phyloP scores from a whole-genome alignment of 2,329 filamentous ascomycete genomes.

The Beauveria varroae region DNA sequence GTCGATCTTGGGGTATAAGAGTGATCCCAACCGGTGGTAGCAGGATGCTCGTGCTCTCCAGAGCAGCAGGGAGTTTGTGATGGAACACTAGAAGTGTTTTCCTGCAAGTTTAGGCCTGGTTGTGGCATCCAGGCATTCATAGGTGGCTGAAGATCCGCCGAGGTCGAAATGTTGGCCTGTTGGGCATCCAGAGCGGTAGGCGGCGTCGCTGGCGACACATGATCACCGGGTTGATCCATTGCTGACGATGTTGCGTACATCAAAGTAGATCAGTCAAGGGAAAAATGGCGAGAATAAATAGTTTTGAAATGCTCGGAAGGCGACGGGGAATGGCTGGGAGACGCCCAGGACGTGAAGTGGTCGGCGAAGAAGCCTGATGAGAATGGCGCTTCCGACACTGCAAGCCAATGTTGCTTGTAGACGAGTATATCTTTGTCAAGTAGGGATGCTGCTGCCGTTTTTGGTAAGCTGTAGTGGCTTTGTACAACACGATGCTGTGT shows the following conservation, averaged over 20 bases:
- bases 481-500: not conserved
- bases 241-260: not conserved
- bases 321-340: no score
- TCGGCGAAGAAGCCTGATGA: not conserved
- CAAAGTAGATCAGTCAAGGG: not conserved
- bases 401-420: not conserved
- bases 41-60: not conserved
- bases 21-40: not conserved
- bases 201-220: not conserved
- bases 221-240: conserved; percentile 3
- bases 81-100: not conserved
- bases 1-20: conserved; percentile 3
- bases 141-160: not conserved
- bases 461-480: not conserved
- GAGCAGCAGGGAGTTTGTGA: not conserved
- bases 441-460: not conserved
- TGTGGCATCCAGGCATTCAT: conserved; percentile 8
- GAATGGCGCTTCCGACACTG: not conserved
- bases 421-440: not conserved
- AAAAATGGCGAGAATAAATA: no score
- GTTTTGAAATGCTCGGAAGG: no score
- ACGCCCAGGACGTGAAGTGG: no score
- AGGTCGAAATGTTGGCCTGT: conserved; percentile 3
- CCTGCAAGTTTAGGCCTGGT: not conserved
- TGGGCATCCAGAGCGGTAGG: not conserved